phyloP scores from a whole-genome alignment of 805 yeast species.

The Clavispora phyllophila region DNA sequence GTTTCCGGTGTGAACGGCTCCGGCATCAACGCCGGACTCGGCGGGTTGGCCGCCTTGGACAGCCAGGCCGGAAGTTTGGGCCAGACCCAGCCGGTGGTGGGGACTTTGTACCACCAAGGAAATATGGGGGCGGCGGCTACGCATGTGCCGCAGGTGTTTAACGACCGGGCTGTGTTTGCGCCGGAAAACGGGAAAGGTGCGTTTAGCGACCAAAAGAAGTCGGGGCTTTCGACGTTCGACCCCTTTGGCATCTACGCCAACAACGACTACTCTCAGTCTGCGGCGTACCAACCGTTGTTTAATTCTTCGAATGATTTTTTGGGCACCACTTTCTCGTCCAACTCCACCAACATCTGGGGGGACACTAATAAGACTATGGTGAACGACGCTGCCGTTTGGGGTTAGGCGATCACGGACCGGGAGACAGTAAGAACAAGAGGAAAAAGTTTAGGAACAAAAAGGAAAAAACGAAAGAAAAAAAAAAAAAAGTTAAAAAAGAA shows the following conservation, averaged over 20 bases:
- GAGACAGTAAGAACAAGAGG: background rate
- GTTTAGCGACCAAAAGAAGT: background rate
- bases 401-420: conserved; percentile 10
- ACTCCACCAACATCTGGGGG: conserved; percentile 23
- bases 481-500: background rate
- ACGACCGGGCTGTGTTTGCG: conserved; percentile 6
- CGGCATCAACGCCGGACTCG: background rate
- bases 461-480: background rate
- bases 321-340: conserved; percentile 11
- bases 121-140: background rate
- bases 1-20: background rate
- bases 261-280: conserved; percentile 6
- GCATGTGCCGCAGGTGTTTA: background rate
- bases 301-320: conserved; percentile 13
- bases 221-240: conserved; percentile 19
- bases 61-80: background rate
- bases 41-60: background rate
- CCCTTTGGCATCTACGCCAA: conserved; percentile 20
- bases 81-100: background rate
- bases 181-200: conserved; percentile 1
- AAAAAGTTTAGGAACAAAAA: background rate
- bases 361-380: conserved; percentile 11
- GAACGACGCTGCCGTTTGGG: conserved; percentile 30
- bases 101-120: background rate
- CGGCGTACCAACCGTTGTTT: conserved; percentile 12